Base-by-base conservation (phyloP, 768 basidiomycete genomes). In the Hericium alpestre region DNA sequence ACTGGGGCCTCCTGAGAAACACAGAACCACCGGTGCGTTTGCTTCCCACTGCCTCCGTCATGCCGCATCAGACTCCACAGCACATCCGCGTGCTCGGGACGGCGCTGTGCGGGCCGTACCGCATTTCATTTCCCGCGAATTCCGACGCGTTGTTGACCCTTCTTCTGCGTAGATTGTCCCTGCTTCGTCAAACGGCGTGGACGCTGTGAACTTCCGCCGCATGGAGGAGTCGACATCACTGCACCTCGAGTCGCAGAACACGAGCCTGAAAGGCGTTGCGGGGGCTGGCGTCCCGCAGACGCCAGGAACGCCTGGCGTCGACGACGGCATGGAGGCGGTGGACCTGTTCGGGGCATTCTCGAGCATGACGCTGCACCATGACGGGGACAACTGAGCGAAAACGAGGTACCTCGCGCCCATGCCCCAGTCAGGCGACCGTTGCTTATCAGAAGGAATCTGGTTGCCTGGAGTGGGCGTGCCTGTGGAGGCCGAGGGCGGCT, bases 1-100 rank as follows among this genome's bases (percentile, higher is more conserved):
- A 92, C 73, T 99, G 95, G 96, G 96, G 95, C 22, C 76, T 99
- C 56, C 73, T 99, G 68, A 80, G 96, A 64, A 88, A 98, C 71
- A 86, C 83, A 63, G 84, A 84, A 67, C 96, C 96, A 55, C 96
- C 96, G 74, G 91, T 94, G 72, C 66, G 91, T 69, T 38, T 25
- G 20, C 49, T 25, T 51, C 25, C 16, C 27, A 23, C 49, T 51
- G 16, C 49, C 13, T n/a, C 7, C 20, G 48, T n/a, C 10, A 11
- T 7, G 27, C 23, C 56, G 38, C 20, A n/a, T 43, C 51, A 39
- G 51, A 50, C 41, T 25, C 37, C 13, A n/a, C 1, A 49, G 48
- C 48, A 58, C 55, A 18, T 41, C 41, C 41, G 43, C 41, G n/a
- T 48, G 23, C 43, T 57, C 56, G 54, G 43, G 20, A 13, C 38